Base-by-base conservation (phyloP, 2,329 filamentous ascomycete species). In the Colletotrichum destructivum region DNA sequence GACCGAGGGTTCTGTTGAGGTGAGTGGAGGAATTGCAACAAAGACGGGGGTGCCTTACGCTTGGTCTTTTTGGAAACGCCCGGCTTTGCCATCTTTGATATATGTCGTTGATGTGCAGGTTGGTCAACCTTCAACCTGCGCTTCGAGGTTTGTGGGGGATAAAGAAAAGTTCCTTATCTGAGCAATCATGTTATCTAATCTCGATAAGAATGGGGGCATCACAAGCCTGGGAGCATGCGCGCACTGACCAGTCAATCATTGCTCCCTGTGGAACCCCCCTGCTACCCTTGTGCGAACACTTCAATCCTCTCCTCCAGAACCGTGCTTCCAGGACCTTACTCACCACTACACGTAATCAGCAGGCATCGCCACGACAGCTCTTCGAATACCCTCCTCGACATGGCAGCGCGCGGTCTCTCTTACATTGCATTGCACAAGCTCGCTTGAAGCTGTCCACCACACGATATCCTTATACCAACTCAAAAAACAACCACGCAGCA, bases 1-100 rank as follows among this genome's bases (percentile, higher is more conserved):
- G 69, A 90, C 81, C 5, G 92, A 93, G 49, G 86, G 85, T 66
- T 84, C 91, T 93, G 78, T 9, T 35, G 23, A 47, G 55, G 74
- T 77, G 56, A 78, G 74, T 21, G 5, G 31, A 2, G 12, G 2
- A 11, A 38, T 12, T 47, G 9, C 8, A 54, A 18, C 2, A 1
- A 0, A 16, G 23, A 52, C 8, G 4, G 18, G 12, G 55, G 51
- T 5, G 35, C 9, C 71, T 44, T 56, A 77, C 80, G 77, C 72
- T 76, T 80, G 62, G 69, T 76, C 74, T 80, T 81, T 56, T 80
- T 81, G 42, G 78, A 62, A 56, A 49, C 51, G 42, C 71, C 62
- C 44, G 71, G 71, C 52, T 74, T 74, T 52, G 73, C 73, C 73
- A 74, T 74, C 18, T 66, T 73, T 66, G 52, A 63, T 44, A 42